phyloP scores from a whole-genome alignment of 257 asterid genomes.

The Cinchona pubescens region DNA sequence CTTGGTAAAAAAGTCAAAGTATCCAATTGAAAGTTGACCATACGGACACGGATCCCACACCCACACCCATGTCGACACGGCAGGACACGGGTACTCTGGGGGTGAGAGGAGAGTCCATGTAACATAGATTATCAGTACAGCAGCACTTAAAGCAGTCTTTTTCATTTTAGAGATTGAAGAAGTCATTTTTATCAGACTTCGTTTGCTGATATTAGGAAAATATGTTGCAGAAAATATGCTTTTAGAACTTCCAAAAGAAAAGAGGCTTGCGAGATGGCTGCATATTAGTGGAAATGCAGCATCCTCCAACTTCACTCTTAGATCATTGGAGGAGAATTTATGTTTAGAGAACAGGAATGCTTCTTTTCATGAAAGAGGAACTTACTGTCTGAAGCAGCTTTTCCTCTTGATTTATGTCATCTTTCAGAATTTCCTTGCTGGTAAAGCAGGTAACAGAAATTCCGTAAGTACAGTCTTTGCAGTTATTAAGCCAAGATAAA shows the following conservation, averaged over 20 bases:
- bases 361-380: slow-evolving; percentile 13
- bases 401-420: slow-evolving; percentile 40
- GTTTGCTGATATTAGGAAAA: not conserved
- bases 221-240: not conserved
- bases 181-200: not conserved
- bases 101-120: too few species aligned
- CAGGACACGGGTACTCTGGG: too few species aligned
- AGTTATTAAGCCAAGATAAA: not conserved
- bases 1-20: too few species aligned
- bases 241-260: not conserved
- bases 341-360: not conserved
- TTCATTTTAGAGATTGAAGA: not conserved
- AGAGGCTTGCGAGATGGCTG: not conserved
- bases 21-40: too few species aligned
- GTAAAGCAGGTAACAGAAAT: slow-evolving; percentile 35
- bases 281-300: not conserved
- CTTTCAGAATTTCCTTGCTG: slow-evolving; percentile 29
- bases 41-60: too few species aligned
- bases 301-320: not conserved
- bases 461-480: not conserved
- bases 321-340: not conserved
- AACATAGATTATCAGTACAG: too few species aligned
- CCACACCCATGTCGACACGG: too few species aligned
- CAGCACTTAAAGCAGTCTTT: not conserved
- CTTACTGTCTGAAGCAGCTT: slow-evolving; percentile 60